Evolutionary conservation across 169 alveolate genomes (phyloP), one percentile per base, ranked within the genome.

Genomic region (Cryptosporidium bovis): DNA sequence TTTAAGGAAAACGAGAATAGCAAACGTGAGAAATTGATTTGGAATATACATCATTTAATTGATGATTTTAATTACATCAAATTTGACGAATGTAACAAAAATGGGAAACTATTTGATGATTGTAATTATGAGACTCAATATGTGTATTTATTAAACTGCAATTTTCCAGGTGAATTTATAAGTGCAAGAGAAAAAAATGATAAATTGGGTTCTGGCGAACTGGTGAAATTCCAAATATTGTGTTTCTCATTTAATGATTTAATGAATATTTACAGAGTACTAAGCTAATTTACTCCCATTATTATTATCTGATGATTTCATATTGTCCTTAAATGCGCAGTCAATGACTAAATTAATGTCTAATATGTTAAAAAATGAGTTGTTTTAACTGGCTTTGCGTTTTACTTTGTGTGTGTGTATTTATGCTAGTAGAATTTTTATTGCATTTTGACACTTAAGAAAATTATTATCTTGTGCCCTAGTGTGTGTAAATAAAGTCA

Each of bases 231-330:
- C 10, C 66, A 69, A 33, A 51, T 69, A 15, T 51, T 64, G 0
- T 69, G 83, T 40, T 69, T 53, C 44, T 69, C 83, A 20, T 69
- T 69, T 69, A n/a, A n/a, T 29, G 83, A 69, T 53, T 53, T 69
- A 40, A 15, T 69, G 51, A 36, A 27, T 33, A 69, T 69, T 51
- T 69, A 69, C 44, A 69, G 53, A 55, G 40, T 53, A 8, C 51
- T 69, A 16, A 69, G 53, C 51, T 68, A 56, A 51, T 24, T 69
- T 15, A 50, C 10, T 24, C 27, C 27, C 0, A 24, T 24, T 24
- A 24, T 24, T 24, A 0, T 24, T 24, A 24, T 24, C 27, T 24
- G 0, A 24, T 24, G 0, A 24, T 24, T 24, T 24, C 27, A 24
- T 0, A 24, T n/a, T n/a, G 27, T 24, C 27, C 0, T 24, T 24